Base-by-base conservation (phyloP, 176 grass and related monocot genomes). In the Paspalum notatum region DNA sequence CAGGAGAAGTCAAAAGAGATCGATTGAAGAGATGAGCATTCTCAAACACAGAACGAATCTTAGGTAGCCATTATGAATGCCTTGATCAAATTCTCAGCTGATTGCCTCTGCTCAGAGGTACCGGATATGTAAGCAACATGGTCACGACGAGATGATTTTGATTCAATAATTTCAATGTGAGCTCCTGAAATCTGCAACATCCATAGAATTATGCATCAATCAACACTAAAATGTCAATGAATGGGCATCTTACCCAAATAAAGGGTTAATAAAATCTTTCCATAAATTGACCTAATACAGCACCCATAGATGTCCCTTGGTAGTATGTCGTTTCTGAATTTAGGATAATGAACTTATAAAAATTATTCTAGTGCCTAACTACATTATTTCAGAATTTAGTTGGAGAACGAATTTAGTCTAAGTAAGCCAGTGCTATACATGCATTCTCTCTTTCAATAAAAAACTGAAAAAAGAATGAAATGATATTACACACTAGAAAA, bases 171-270 rank as follows among this genome's bases (percentile, higher is more conserved):
- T 77, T 99, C 93, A 75, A 99, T 80, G 55, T 79, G 84, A 71
- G 93, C 93, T 90, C 96, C 93, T 72, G 96, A 99, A 88, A 99
- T 99, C 96, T 99, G 93, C 85, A 85, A 84, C 13, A 88, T 7
- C 55, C 38, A 86, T 38, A 78, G 27, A 71, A 83, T 46, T 77
- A 32, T 21, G 47, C 5, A 51, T 60, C 22, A 77, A 51, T 60
- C 22, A 77, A 60, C 46, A 47, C 5, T 69, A 78, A 45, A 49
- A 13, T 74, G 32, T 60, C 62, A 72, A 70, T 80, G 18, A 6
- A 74, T 14, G 17, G 13, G 3, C 45, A 62, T 39, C 3, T 7
- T 52, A 80, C 12, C 17, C 37, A n/a, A 41, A 53, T 39, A 51
- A 0, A 18, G 8, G 25, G 12, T n/a, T 40, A 15, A 47, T 7